Percentiles rank a stretch among this genome's conserved stretches.
Conservation (phyloP, 768 basidiomycete genomes). For the Boletus rubroflammeus region DNA sequence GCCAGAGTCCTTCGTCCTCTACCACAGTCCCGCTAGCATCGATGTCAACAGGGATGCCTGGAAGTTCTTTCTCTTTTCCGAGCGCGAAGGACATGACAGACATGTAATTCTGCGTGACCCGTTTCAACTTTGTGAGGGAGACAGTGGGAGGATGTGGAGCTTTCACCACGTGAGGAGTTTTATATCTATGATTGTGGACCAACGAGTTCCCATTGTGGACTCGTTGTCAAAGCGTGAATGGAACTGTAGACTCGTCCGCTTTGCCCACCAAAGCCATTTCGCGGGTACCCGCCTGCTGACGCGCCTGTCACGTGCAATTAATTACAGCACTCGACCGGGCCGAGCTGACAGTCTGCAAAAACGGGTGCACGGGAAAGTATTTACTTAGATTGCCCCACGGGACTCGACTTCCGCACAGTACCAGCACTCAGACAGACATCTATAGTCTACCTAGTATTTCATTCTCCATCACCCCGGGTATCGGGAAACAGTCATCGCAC, state of each 20-base stretch:
- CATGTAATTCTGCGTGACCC: not conserved
- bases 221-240: slow-evolving; percentile 15
- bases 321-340: not conserved
- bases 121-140: not conserved
- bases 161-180: not conserved
- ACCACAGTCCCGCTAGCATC: not conserved
- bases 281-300: not conserved
- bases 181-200: slow-evolving; percentile 9
- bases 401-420: not conserved
- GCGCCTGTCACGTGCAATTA: slow-evolving; percentile 16
- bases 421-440: not conserved
- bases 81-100: slow-evolving; percentile 7
- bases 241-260: not conserved
- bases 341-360: not conserved
- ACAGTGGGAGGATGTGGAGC: not conserved
- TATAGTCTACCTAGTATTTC: not conserved
- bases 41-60: slow-evolving; percentile 15
- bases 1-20: not conserved
- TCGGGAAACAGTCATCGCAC: not conserved
- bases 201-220: not conserved
- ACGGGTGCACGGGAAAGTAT: not conserved
- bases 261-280: not conserved
- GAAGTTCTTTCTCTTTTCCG: slow-evolving; percentile 21
- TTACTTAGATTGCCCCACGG: not conserved
- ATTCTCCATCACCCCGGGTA: not conserved